Evolutionary conservation across 768 basidiomycete genomes (phyloP).

Genomic region (Suillus ampliporus): DNA sequence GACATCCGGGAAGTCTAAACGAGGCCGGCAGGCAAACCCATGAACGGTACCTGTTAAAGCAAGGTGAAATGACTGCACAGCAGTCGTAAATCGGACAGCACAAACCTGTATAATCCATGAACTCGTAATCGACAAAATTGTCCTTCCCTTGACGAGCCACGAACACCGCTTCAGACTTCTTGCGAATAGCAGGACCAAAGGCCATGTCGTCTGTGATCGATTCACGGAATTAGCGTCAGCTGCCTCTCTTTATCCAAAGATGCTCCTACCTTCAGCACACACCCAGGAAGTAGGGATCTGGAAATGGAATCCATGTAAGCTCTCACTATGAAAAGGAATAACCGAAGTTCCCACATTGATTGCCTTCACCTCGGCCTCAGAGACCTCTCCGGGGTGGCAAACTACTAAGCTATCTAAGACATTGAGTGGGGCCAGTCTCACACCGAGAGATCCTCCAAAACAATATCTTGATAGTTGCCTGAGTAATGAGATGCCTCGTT

Average conservation of each 20-base stretch:
- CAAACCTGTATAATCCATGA: conserved; percentile 42
- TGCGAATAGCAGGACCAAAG: conserved; percentile 32
- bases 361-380: conserved; percentile 38
- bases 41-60: conserved; percentile 48
- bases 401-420: conserved; percentile 45
- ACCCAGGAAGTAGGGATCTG: conserved; percentile 39
- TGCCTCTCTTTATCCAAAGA: background rate
- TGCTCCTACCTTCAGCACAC: conserved; percentile 41
- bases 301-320: background rate
- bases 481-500: background rate
- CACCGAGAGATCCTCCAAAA: conserved; percentile 41
- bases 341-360: conserved; percentile 29
- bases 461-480: conserved; percentile 37
- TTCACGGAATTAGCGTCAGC: background rate
- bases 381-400: conserved; percentile 45
- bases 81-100: background rate
- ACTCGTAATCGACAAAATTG: conserved; percentile 40
- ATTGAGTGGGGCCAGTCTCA: conserved; percentile 35
- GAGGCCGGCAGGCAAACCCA: conserved; percentile 55
- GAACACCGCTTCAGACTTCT: conserved; percentile 37
- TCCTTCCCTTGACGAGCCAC: conserved; percentile 34
- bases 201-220: conserved; percentile 37
- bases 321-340: background rate
- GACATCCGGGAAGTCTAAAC: conserved; percentile 47
- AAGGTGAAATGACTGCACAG: conserved; percentile 10